Base-by-base conservation (phyloP, 768 basidiomycete species). In the Epithele typhae region DNA sequence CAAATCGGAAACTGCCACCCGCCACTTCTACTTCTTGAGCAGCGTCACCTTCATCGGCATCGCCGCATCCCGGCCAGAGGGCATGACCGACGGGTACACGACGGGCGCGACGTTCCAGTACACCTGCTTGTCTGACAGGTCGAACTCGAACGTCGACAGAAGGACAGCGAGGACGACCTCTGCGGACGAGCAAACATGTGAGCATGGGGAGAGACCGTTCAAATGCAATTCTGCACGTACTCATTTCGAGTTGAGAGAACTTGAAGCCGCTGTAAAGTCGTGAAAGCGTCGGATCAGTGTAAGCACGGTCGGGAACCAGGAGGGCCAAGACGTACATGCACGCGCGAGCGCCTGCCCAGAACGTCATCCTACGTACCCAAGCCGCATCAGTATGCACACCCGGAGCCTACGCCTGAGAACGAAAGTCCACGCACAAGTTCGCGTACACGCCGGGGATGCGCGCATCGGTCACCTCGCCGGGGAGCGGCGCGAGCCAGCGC, bases 401-500 rank as follows among this genome's bases (percentile, higher is more conserved):
- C 25, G 17, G 32, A 18, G 19, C 27, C 17, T 4, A 21, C 23
- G 18, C 8, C 3, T 10, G 39, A 21, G 21, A 12, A 45, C 46
- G 4, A 18, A 56, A 51, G 53, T n/a, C n/a, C n/a, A n/a, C n/a
- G n/a, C n/a, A n/a, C n/a, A n/a, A n/a, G 33, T 56, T 53, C 0
- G 55, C 44, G 40, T 55, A 55, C 1, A 55, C 53, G 5, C 53
- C 53, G 10, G 53, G 53, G 11, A 55, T 55, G 14, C 40, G 34
- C 15, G 53, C 53, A 3, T 55, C 49, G 3, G 21, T 23, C n/a
- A 55, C n/a, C 2, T 42, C 34, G 18, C 37, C 42, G 4, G 53
- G 53, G 3, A 55, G 36, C 2, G 49, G 53, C 4, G 56, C 48
- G 11, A 71, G 50, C 75, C 75, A 77, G 2, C 74, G 66, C 24